Base-by-base conservation (phyloP, 2,329 filamentous ascomycete species). In the Pseudohalonectria lignicola region DNA sequence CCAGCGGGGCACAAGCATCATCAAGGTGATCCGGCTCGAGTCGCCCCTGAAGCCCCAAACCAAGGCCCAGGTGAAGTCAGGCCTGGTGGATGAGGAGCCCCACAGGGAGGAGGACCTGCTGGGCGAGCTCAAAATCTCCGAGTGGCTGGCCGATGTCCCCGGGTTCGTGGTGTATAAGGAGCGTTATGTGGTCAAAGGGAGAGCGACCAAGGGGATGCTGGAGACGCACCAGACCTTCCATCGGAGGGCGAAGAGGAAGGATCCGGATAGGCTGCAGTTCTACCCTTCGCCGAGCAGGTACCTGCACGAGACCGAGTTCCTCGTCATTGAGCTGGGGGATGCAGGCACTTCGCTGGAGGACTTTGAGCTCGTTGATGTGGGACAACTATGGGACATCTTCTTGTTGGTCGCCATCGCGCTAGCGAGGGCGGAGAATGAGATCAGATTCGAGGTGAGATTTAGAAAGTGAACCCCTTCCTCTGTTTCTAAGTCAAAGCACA, bases 101-200 rank as follows among this genome's bases (percentile, higher is more conserved):
- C 74, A 74, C 41, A 56, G 59, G 2, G 68, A 72, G 41, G 61
- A 63, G 2, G 71, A 74, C 47, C 60, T 80, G 21, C 56, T 66
- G 3, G 74, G 74, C 18, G 76, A 81, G 49, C 60, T 81, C 17
- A 62, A 66, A 35, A 79, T 81, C 33, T 79, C 76, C 3, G 75
- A 81, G 50, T 72, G 69, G 60, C 59, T 81, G 15, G 73, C 76
- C 15, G 74, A 76, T 42, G 70, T 80, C 11, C 75, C 76, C 0
- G 76, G 76, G 0, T 81, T 79, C 43, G 74, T 79, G 23, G 64
- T 76, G 15, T 80, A 79, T 59, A 81, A 80, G 53, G 74, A 78
- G 50, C 63, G 71, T 7, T 77, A 79, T 41, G 56, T 79, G 21
- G 70, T 79, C 1, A 59, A 66, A 46, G 76, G 76, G 0, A 70